Evolutionary conservation across 805 yeast genomes (phyloP), one percentile per base, ranked within the genome.

Genomic region (Candida nemodendra): DNA sequence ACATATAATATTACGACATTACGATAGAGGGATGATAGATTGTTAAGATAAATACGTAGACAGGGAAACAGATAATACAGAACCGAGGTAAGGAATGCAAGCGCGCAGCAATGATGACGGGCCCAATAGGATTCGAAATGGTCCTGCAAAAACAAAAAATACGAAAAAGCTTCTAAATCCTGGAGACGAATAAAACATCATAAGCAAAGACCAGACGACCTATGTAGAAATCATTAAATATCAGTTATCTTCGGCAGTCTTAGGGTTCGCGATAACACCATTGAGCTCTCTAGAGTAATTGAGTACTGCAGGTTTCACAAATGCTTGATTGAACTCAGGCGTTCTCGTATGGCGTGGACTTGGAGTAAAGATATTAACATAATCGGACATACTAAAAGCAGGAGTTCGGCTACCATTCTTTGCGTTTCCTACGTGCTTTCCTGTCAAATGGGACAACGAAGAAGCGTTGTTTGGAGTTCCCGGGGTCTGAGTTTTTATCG

Each of bases 381-480:
- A 86, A 56, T 86, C 95, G 55, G 78, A 81, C 80, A 86, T 78
- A 59, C 86, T 85, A 65, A 86, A 85, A 2, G 82, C 84, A 1
- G 83, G 83, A 0, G 85, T 82, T 47, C 62, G 61, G 25, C 50
- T 51, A 4, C 51, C 52, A 13, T 7, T 73, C 60, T 36, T 33
- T 32, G 39, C 38, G 22, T 26, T 28, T 9, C 32, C 47, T 26
- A 44, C 31, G 16, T 33, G 40, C 23, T 38, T 47, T 27, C 44
- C 41, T 24, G 37, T 29, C 21, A 37, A 21, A 11, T 21, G 29
- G n/a, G 30, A n/a, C 25, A 37, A 28, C 4, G 35, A 32, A 23
- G 31, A 24, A 36, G 39, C 47, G 19, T 40, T 46, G 30, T 37
- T 43, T 16, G 47, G 44, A 16, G 47, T 43, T 19, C 43, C 44